Percentiles rank a stretch among this genome's conserved stretches.
These are phyloP conservation scores for Sisymbrium altissimum DNA, from an alignment of 345 rosid genomes.

Conservation along the genomic window DNA sequence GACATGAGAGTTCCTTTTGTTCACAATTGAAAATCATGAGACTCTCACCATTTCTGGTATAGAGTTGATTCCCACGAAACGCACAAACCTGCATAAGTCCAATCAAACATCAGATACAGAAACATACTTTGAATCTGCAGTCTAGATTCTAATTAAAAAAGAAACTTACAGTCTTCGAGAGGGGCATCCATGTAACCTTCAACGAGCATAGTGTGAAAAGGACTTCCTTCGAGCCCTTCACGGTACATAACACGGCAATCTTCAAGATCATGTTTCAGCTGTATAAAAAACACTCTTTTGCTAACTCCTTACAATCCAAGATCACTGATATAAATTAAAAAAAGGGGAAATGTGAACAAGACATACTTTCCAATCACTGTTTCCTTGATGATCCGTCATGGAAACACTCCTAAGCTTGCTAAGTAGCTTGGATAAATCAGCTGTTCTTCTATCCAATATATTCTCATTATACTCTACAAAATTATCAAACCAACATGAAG, in stretches of 20 bases:
- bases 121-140: neutral
- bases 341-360: neutral
- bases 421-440: slow-evolving; percentile 59
- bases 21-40: neutral
- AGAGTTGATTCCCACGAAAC: slow-evolving; percentile 35
- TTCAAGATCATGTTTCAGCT: slow-evolving; percentile 81
- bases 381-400: slow-evolving; percentile 33
- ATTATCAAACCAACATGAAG: slow-evolving; percentile 14
- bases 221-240: slow-evolving; percentile 83
- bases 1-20: neutral
- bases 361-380: slow-evolving; percentile 83
- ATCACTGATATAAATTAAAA: neutral
- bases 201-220: slow-evolving; percentile 78
- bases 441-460: slow-evolving; percentile 53
- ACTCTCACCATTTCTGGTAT: slow-evolving; percentile 31
- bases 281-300: slow-evolving; percentile 9
- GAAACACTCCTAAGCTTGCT: slow-evolving; percentile 79
- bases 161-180: slow-evolving; percentile 63
- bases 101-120: neutral
- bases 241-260: slow-evolving; percentile 93
- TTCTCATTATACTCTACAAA: slow-evolving; percentile 50
- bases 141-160: neutral
- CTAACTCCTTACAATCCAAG: neutral
- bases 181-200: slow-evolving; percentile 97
- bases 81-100: slow-evolving; percentile 26